These are phyloP conservation scores for Phytophthora fragariaefolia DNA, from an alignment of 352 stramenopile species.

Conservation along the genomic window DNA sequence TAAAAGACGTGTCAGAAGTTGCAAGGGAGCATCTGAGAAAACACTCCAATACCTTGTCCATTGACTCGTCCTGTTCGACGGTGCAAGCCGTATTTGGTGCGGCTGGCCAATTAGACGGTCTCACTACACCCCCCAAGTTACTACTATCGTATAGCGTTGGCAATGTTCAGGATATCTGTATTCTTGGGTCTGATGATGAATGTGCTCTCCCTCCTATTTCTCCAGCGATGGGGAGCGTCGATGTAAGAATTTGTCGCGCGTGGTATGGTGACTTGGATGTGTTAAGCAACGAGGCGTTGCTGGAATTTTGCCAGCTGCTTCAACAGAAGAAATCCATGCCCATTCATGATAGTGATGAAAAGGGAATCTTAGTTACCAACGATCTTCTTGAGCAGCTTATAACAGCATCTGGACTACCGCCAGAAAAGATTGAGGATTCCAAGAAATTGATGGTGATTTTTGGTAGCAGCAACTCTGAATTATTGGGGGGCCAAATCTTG, in stretches of 20 bases:
- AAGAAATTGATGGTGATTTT: constrained; percentile 44
- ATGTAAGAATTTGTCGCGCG: constrained; percentile 33
- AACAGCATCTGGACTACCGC: constrained; percentile 19
- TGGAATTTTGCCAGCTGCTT: constrained; percentile 29
- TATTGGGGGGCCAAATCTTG: constrained; percentile 32
- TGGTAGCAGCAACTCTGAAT: constrained; percentile 15
- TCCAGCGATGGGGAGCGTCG: background rate
- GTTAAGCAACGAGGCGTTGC: constrained; percentile 37
- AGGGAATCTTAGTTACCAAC: constrained; percentile 21
- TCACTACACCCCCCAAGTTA: constrained; percentile 20
- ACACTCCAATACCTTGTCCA: background rate
- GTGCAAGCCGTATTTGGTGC: constrained; percentile 32
- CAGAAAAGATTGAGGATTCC: constrained; percentile 25
- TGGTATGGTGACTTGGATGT: constrained; percentile 67
- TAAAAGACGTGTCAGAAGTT: constrained; percentile 44
- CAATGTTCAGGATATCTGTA: constrained; percentile 16
- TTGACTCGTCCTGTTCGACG: constrained; percentile 4
- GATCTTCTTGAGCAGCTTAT: constrained; percentile 41
- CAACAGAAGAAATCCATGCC: constrained; percentile 8
- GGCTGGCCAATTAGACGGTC: background rate
- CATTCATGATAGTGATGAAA: constrained; percentile 14
- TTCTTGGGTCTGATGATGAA: constrained; percentile 40
- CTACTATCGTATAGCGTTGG: constrained; percentile 38
- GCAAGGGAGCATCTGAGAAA: constrained; percentile 24
- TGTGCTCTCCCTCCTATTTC: constrained; percentile 26